Conservation (phyloP, 495 filamentous ascomycete genomes). For the Clavariopsis aquatica region DNA sequence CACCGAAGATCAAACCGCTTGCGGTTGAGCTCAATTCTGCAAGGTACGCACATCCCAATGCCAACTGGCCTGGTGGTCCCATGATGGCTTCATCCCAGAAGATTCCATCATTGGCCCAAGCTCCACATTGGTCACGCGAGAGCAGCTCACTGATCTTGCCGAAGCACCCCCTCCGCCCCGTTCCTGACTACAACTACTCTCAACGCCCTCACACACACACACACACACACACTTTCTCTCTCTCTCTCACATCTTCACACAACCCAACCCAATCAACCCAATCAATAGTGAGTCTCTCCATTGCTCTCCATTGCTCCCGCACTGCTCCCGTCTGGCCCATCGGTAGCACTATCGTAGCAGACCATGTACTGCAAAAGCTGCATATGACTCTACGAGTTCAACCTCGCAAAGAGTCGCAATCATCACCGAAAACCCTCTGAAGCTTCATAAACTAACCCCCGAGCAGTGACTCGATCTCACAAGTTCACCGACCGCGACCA, state of each 20-base stretch:
- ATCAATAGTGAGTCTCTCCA: constrained; percentile 28
- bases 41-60: constrained; percentile 29
- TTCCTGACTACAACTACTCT: constrained; percentile 29
- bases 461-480: constrained; percentile 87
- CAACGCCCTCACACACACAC: constrained; percentile 24
- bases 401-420: neutral
- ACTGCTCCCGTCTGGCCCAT: neutral
- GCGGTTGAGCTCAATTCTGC: constrained; percentile 20
- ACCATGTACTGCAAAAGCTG: neutral
- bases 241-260: constrained; percentile 20
- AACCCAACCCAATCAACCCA: constrained; percentile 18
- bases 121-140: constrained; percentile 27
- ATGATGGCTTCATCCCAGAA: constrained; percentile 1
- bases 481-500: constrained; percentile 90
- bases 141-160: constrained; percentile 22
- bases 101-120: constrained; percentile 32
- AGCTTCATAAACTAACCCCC: constrained; percentile 1
- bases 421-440: constrained; percentile 6
- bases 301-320: neutral
- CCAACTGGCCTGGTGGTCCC: constrained; percentile 22
- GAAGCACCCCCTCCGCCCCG: constrained; percentile 5
- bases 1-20: neutral
- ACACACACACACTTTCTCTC: too few species aligned
- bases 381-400: constrained; percentile 7
- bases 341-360: neutral